phyloP scores from a whole-genome alignment of 176 grass and related monocot species.

The Oryza coarctata region DNA sequence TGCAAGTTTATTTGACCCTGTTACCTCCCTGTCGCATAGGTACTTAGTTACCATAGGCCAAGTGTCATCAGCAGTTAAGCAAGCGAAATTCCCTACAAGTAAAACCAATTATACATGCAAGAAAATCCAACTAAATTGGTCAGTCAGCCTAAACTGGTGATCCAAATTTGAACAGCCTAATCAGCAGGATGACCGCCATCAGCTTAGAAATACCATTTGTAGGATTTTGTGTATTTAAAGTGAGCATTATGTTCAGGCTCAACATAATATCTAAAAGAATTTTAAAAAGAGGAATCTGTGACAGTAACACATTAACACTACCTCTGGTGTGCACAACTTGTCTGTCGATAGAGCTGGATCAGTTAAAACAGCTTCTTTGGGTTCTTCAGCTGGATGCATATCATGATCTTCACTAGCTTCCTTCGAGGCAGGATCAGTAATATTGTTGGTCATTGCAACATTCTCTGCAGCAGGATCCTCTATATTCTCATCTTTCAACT shows the following conservation, averaged over 20 bases:
- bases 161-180: not conserved
- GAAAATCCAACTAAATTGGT: not conserved
- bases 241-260: conserved; percentile 15
- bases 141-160: not conserved
- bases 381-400: conserved; percentile 22
- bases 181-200: not conserved
- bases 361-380: conserved; percentile 14
- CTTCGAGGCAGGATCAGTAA: conserved; percentile 27
- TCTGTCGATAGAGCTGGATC: not conserved
- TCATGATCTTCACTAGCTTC: conserved; percentile 41
- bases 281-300: not conserved
- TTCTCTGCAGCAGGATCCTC: conserved; percentile 48
- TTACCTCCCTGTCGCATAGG: not conserved
- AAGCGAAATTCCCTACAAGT: not conserved
- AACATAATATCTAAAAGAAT: conserved; percentile 11
- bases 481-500: conserved; percentile 33
- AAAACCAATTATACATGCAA: not conserved
- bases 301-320: conserved; percentile 11
- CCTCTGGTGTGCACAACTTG: conserved; percentile 35
- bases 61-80: not conserved
- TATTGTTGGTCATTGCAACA: not conserved
- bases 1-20: not conserved
- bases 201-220: conserved; percentile 10
- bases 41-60: not conserved
- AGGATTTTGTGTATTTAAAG: conserved; percentile 19